Evolutionary conservation across 306 rosid genomes (phyloP), one percentile per base, ranked within the genome.

Genomic region (Vicia faba): DNA sequence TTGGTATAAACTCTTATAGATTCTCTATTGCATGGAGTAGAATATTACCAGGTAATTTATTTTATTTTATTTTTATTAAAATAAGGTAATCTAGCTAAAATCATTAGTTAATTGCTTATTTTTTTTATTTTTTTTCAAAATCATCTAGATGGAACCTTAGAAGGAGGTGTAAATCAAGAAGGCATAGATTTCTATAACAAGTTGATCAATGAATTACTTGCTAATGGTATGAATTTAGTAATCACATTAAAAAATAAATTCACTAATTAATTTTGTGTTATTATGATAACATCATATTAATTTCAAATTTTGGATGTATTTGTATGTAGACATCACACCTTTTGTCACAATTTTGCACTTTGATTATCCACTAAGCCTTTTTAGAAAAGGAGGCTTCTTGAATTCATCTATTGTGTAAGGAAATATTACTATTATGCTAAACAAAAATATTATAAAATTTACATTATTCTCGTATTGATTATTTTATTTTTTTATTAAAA

Each of bases 1-100:
- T 79, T 35, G 80, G 83, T 43, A 29, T 75, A 29, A 45, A 70
- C 12, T 2, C 64, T 40, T 70, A 79, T 11, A 58, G 77, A 70
- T 74, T 75, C 19, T 79, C 83, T 19, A 64, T 79, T 28, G n/a
- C 69, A 2, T 79, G 83, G 83, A 70, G 74, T 11, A 75, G 83
- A 40, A 51, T 79, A 70, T 8, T 79, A 1, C 80, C 80, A 0
- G 51, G 80, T 79, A 74, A 57, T 1, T 16, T 19, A 38, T 9
- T 23, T 46, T 5, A 6, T 6, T 29, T 33, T 7, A 12, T 59
- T 55, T 54, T 8, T 5, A 28, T 33, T 3, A 2, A 18, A 56
- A 39, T 39, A 9, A 10, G 7, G n/a, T 15, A 5, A 61, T 20
- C 11, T 16, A 15, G 10, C 10, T 0, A 14, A 1, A 31, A 4